Base-by-base conservation (phyloP, 2,329 filamentous ascomycete genomes). In the Penicillium sp. region DNA sequence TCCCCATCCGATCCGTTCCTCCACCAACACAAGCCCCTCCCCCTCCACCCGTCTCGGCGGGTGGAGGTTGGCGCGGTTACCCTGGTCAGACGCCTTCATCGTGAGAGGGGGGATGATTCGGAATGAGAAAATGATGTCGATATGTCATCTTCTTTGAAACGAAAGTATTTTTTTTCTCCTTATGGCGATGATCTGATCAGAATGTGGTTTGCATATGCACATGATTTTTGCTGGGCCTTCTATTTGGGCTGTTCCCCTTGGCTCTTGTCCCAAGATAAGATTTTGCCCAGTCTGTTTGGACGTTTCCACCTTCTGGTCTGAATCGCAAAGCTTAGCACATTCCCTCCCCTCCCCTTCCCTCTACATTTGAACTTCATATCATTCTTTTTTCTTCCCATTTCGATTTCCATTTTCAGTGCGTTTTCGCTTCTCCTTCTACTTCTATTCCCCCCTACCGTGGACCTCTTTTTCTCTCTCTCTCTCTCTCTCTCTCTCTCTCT, bases 1-100 rank as follows among this genome's bases (percentile, higher is more conserved):
- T 92, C 53, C 88, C 90, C 0, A 84, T 90, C 61, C 85, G 89
- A 51, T 83, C 85, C 49, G 88, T 84, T 33, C 86, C 88, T 42
- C 77, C 79, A 7, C 84, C 84, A 3, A 84, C 81, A 9, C 86
- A 85, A 12, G 82, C 85, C 9, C 80, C 89, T 35, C 87, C 86
- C 53, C 84, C 88, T 22, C 84, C 87, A n/a, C 86, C 79, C 2
- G 67, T 73, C 33, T 68, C 73, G 9, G 65, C 69, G 8, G 69
- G 69, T 50, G 68, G 67, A 35, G 69, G 63, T 33, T 73, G 71
- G 70, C 67, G 70, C 49, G 69, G 66, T n/a, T 70, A 72, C 33
- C 59, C 69, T 4, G 60, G 67, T 33, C 62, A 66, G 13, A 68
- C 64, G 60, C 68, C 68, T 10, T 67, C 69, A 9, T 50, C 58